Base-by-base conservation (phyloP, 768 basidiomycete genomes). In the Antrodiella citrinella region DNA sequence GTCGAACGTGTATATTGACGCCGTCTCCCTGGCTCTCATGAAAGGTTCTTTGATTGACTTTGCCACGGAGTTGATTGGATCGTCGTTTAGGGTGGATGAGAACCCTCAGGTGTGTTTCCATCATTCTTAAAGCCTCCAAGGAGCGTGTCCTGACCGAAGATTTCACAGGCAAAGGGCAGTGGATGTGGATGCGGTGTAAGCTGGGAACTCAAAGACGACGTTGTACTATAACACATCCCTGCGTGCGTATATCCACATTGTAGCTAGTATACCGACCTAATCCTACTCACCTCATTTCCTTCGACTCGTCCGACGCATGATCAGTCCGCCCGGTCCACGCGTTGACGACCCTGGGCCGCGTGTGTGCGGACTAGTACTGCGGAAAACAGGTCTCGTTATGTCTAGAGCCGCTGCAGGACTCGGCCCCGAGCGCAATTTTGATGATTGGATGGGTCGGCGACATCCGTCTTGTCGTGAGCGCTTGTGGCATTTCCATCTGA, bases 151-250 rank as follows among this genome's bases (percentile, higher is more conserved):
- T 7, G 35, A 38, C 18, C 24, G 24, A 26, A 9, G 12, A 10
- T 47, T 3, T 12, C 26, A 3, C 44, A 91, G 65, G 86, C 94
- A 0, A 85, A 91, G 57, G 91, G 91, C 1, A 80, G 77, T 42
- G 90, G 90, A 0, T 98, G 95, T 54, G 94, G 95, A 1, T 99
- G 95, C 60, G 95, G 95, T 13, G 84, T 97, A 19, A 94, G 91
- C 62, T 96, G 91, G 93, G 92, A 94, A 62, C 72, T 91, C 50
- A 89, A 90, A 62, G 54, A 35, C 30, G 30, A 35, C 15, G 30
- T 35, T 35, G 30, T 35, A 35, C 30, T 63, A 18, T 71, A 45
- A 44, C 15, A 35, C n/a, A 10, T n/a, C 19, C 15, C 42, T 22
- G 13, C 44, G 41, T 35, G n/a, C 30, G 30, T 35, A 35, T 35